Evolutionary conservation across 2,329 filamentous ascomycete genomes (phyloP), one percentile per base, ranked within the genome.

Genomic region (Phialocephala sp.): DNA sequence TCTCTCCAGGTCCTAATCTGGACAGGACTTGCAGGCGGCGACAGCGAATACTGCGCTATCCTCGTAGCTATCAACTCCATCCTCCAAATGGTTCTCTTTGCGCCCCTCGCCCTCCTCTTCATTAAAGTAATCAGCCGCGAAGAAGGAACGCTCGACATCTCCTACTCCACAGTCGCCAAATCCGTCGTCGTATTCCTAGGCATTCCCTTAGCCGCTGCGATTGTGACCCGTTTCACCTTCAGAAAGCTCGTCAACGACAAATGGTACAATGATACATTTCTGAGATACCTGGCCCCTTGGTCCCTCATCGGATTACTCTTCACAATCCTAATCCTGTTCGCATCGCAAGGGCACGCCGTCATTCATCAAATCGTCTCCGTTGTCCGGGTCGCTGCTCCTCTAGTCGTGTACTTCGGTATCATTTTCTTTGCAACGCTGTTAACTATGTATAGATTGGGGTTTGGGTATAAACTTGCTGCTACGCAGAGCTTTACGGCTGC

Each of bases 401-500:
- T 97, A 47, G 75, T 96, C 1, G 88, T 96, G 0, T 97, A 97
- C 75, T 97, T 97, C 73, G 72, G 87, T 1, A 77, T 89, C 66
- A 86, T 95, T 63, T 97, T 97, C 80, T 86, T 87, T 57, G 72
- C 82, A 1, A 95, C 92, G 0, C 80, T 95, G 0, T 81, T 80
- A 52, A 79, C 89, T 1, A 84, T 87, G 2, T 82, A 84, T 58
- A 84, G 82, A n/a, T 78, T 90, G n/a, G 90, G 92, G 0, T 93
- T 93, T 65, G 87, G 87, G 0, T 96, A 96, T 75, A 83, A 84
- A 41, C 76, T 93, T 0, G 84, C 85, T 1, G 84, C 85, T 12
- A 94, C 92, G 1, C 92, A 96, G 78, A 93, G 91, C 74, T 95
- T 97, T 73, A 96, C 92, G 0, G 94, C 92, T 0, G 91, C 92